Conservation (phyloP, 176 grass and related monocot species). For the Typha latifolia region DNA sequence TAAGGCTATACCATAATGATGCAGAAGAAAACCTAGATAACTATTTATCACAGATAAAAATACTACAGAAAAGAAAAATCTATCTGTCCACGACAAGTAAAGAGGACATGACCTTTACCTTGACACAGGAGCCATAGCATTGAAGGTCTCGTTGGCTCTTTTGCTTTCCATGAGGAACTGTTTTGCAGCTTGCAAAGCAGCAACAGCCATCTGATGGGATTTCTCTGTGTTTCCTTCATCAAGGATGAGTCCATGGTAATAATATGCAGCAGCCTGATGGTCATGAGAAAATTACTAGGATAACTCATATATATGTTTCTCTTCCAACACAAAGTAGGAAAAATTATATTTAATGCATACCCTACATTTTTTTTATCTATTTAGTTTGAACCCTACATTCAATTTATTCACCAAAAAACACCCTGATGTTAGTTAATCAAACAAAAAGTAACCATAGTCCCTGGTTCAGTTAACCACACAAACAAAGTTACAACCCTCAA, state of each 20-base stretch:
- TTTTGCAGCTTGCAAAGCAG: conserved; percentile 20
- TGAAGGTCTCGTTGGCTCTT: conserved; percentile 15
- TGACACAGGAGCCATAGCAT: conserved; percentile 16
- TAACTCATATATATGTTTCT: background rate
- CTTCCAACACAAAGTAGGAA: background rate
- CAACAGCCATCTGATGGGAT: conserved; percentile 16
- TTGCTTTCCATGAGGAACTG: conserved; percentile 23
- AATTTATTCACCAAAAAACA: no score
- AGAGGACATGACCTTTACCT: conserved; percentile 8
- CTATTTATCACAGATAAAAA: background rate
- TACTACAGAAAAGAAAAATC: background rate
- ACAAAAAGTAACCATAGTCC: no score
- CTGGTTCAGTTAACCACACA: no score
- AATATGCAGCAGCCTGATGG: conserved; percentile 22
- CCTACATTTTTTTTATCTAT: background rate
- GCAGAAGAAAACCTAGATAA: background rate
- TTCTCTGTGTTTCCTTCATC: conserved; percentile 25
- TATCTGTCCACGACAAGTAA: background rate
- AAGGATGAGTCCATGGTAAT: conserved; percentile 21
- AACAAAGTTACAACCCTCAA: no score
- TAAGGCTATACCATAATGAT: no score
- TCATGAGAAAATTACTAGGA: background rate
- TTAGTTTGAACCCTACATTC: no score
- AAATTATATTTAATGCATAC: background rate
- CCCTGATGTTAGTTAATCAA: no score